phyloP scores from a whole-genome alignment of 106 monocot species.

The Dendrobium nobile region DNA sequence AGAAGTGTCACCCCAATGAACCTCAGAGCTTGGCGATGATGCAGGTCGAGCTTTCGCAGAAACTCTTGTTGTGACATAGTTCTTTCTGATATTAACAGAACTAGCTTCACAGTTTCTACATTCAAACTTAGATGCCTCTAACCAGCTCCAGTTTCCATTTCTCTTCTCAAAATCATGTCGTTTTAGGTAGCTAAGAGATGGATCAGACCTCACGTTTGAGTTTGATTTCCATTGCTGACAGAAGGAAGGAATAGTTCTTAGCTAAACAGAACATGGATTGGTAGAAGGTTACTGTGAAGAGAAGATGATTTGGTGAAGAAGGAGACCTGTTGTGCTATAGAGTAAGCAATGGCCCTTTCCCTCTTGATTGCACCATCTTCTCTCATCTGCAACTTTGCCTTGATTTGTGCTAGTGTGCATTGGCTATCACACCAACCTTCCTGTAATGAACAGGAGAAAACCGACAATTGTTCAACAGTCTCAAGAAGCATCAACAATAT shows the following conservation, averaged over 20 bases:
- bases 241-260: neutral
- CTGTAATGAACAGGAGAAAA: constrained; percentile 15
- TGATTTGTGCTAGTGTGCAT: constrained; percentile 55
- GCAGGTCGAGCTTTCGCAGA: constrained; percentile 24
- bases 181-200: constrained; percentile 20
- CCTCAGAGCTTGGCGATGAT: constrained; percentile 36
- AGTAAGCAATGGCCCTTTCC: constrained; percentile 70
- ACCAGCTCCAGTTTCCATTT: constrained; percentile 35
- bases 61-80: constrained; percentile 47
- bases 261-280: neutral
- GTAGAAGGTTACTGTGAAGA: neutral
- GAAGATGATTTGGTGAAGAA: neutral
- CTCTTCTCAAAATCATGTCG: constrained; percentile 13
- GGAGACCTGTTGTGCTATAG: constrained; percentile 49
- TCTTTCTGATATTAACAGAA: constrained; percentile 46
- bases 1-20: constrained; percentile 32
- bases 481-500: no score
- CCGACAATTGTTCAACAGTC: no score
- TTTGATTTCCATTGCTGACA: constrained; percentile 42
- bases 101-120: constrained; percentile 17
- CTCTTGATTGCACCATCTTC: constrained; percentile 62
- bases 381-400: constrained; percentile 56
- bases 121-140: constrained; percentile 7
- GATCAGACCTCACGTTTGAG: constrained; percentile 13
- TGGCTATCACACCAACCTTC: constrained; percentile 77